These are phyloP conservation scores for Penicillium desertorum DNA, from an alignment of 495 filamentous ascomycete species.

Conservation along the genomic window DNA sequence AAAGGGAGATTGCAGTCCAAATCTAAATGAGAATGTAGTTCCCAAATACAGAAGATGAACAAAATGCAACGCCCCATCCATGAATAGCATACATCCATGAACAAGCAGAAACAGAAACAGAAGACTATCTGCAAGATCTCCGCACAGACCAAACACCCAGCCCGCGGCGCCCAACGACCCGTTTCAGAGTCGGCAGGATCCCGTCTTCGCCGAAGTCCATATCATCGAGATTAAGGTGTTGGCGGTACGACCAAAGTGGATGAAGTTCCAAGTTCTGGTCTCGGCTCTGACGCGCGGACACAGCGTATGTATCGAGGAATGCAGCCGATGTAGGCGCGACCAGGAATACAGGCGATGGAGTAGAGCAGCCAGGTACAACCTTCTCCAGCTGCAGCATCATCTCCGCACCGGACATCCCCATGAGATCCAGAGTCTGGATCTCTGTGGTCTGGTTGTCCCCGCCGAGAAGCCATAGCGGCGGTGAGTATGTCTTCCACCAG, in stretches of 20 bases:
- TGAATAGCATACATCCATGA: background rate
- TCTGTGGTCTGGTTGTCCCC: conserved; percentile 51
- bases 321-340: conserved; percentile 69
- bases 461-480: conserved; percentile 88
- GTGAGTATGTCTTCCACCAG: conserved; percentile 98
- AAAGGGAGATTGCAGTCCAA: conserved; percentile 1
- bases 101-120: background rate
- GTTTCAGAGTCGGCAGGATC: conserved; percentile 65
- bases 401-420: conserved; percentile 66
- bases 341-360: conserved; percentile 50
- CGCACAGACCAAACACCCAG: conserved; percentile 73
- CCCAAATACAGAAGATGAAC: background rate
- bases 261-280: conserved; percentile 41
- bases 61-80: background rate
- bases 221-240: conserved; percentile 90
- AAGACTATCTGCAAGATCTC: conserved; percentile 20
- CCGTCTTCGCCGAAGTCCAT: conserved; percentile 87
- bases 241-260: conserved; percentile 68
- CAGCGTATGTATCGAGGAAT: conserved; percentile 66
- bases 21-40: background rate
- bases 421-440: conserved; percentile 73
- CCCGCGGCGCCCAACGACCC: conserved; percentile 79
- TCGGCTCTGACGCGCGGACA: conserved; percentile 6
- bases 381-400: conserved; percentile 59
- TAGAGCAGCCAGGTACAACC: conserved; percentile 54